Evolutionary conservation across 805 yeast species (phyloP), one percentile per base, ranked within the genome.

Genomic region (Candida fluviatilis): DNA sequence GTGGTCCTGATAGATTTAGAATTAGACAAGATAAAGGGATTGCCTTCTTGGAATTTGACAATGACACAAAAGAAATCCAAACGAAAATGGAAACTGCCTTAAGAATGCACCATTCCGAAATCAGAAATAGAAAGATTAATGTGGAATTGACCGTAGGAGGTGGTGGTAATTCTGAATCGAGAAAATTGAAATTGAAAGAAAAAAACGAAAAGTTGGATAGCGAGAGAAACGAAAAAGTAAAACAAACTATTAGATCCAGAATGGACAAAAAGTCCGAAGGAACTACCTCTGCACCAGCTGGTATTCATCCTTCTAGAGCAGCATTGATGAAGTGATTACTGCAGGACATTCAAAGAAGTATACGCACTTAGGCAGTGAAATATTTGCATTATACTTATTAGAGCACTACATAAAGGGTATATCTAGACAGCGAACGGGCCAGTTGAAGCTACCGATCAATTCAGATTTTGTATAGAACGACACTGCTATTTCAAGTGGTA

Each of bases 131-230:
- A 49, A 87, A 82, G 58, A 90, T 93, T 54, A 93, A 93, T 55
- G 97, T 93, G 25, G 99, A 93, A 59, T 72, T 93, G 51, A 93
- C 98, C 2, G 99, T 88, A 36, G 99, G 99, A 40, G 99, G 99
- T 30, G 99, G 99, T 34, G 97, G 97, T 40, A 91, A 91, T 58
- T 80, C 95, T 7, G 66, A 73, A 41, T 71, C 66, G 30, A 67
- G 95, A 53, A 50, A 77, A 26, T 38, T 76, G 39, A 93, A 93
- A 62, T 72, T 93, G 50, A 77, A 78, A 53, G 76, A 74, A 35
- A 91, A 91, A 70, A 91, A 91, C 58, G 82, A 76, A 32, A 82
- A 81, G 52, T 64, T 90, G 50, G 74, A 73, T 31, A 82, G 71
- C 18, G 95, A 90, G 54, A 74, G 95, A 50, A 73, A 66, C 41